Evolutionary conservation across 139 green algal species (phyloP), one percentile per base, ranked within the genome.

Genomic region (Volvox africanus): DNA sequence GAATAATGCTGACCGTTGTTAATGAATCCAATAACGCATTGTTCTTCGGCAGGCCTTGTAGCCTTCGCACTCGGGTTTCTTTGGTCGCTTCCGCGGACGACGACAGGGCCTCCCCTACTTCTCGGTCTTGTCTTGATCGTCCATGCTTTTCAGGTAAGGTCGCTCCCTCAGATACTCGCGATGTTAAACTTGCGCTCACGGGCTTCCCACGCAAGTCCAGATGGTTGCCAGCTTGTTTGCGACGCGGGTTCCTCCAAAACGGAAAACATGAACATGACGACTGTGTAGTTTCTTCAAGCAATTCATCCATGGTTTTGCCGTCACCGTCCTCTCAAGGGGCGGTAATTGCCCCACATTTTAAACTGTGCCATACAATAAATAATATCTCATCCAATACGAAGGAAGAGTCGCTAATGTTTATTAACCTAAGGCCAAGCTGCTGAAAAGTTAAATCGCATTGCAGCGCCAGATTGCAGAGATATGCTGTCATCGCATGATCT

Each of bases 291-390:
- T 32, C n/a, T n/a, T 20, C n/a, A 32, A 67, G 18, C 16, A 18
- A 17, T 13, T 67, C 78, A 84, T 84, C 78, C 78, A 84, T 84
- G 13, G 35, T 81, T 81, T 81, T 35, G 18, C 33, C 75, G 18
- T 81, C 75, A 79, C 71, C n/a, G 71, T 33, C 71, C 32, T 61
- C 24, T 73, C 65, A 73, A 26, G 21, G 65, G 5, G 65, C 44
- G 9, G 44, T 55, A 9, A 55, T 14, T 55, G 44, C 44, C 44
- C 44, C 44, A 55, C 44, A 9, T 55, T 55, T 55, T 55, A 55
- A 55, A 9, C 44, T 55, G 44, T 9, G 44, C 44, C 44, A 55
- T 55, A 9, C 5, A 55, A 55, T 55, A 9, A 55, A 55, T 55
- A 55, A 14, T 9, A 5, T 55, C 9, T 5, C 44, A 55, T 55